Conservation (phyloP, 23 red algal genomes). For the Gracilaria domingensis region DNA sequence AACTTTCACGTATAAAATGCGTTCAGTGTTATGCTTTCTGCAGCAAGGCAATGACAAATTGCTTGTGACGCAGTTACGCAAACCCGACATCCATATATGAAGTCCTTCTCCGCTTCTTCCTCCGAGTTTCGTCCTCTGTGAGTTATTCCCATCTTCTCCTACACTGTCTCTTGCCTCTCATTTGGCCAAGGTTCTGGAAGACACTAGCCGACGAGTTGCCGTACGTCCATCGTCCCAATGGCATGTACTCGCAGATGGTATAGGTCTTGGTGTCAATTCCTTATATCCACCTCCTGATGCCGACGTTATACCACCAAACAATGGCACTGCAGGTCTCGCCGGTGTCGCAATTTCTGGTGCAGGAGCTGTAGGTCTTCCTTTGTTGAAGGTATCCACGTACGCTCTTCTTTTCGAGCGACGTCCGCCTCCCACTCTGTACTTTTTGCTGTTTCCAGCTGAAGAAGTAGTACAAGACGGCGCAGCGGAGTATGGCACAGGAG, state of each 20-base stretch:
- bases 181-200: conserved; percentile 3
- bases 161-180: background rate
- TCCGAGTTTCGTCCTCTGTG: too few relatives aligned
- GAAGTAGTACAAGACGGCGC: background rate
- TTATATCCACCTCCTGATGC: conserved; percentile 20
- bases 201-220: conserved; percentile 21
- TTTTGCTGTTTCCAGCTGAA: conserved; percentile 17
- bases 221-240: background rate
- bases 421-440: conserved; percentile 27
- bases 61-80: too few relatives aligned
- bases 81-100: too few relatives aligned
- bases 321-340: conserved; percentile 15
- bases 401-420: background rate
- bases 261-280: conserved; percentile 11
- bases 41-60: too few relatives aligned
- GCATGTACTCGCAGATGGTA: conserved; percentile 1
- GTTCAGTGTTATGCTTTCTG: too few relatives aligned
- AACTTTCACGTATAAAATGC: too few relatives aligned
- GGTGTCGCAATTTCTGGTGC: background rate
- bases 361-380: conserved; percentile 1
- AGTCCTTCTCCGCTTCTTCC: too few relatives aligned
- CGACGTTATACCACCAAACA: background rate
- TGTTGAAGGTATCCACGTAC: conserved; percentile 66
- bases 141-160: too few relatives aligned
- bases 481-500: conserved; percentile 22